Evolutionary conservation across 768 basidiomycete species (phyloP), one percentile per base, ranked within the genome.

Genomic region (Termitomyces sp.): DNA sequence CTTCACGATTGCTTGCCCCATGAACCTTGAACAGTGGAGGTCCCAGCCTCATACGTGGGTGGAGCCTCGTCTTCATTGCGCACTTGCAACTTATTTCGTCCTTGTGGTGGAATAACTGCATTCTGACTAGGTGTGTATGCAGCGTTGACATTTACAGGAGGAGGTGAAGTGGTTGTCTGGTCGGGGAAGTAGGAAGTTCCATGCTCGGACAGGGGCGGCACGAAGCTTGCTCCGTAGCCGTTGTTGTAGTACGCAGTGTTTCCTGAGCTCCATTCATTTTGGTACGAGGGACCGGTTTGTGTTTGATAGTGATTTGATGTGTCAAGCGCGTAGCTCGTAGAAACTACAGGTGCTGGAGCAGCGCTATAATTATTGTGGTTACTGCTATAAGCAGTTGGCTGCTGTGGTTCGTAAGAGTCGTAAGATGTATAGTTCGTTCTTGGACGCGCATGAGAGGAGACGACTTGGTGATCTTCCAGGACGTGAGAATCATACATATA

Each of bases 21-120:
- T 55, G 77, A 77, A 23, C 82, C 84, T 48, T 79, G 72, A 32
- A 77, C 65, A 57, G 75, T 75, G 23, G 82, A 72, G 28, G 74
- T 67, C 20, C 81, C 82, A 16, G 76, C 74, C 30, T 91, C 88
- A 67, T 91, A 91, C 54, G 72, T 76, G 32, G 89, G 89, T 14
- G 89, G 89, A 38, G 73, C 77, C 18, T 90, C 89, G 16, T 81
- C 72, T 28, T 72, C 64, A 23, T 68, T 65, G 48, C 66, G 64
- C 28, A 66, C 62, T 18, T 63, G 62, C 26, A 64, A 63, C 48
- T 64, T 66, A 38, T 74, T 73, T 16, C 72, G 76, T 9, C 73
- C 64, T 61, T 75, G 69, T 3, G 81, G 79, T 2, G 67, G 77
- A 43, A 78, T 66, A 35, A 82, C 80, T 66, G 74, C 81, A 3